A percentile compares a stretch with the other conserved stretches of the same genome.
Conservation (phyloP, 495 filamentous ascomycete genomes). For the Podospora fimiseda region DNA sequence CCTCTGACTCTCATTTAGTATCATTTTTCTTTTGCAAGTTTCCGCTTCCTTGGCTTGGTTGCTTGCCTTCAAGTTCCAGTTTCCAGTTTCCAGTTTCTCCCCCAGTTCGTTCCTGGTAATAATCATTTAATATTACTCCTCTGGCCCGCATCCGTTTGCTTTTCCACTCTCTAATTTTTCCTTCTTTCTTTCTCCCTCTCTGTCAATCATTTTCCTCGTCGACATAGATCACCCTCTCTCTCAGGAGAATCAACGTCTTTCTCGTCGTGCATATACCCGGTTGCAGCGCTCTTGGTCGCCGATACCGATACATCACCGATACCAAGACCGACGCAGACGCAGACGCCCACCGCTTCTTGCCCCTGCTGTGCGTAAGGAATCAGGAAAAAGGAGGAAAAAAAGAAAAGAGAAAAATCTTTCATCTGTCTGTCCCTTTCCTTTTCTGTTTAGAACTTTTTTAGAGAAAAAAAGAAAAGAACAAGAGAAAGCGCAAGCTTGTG, state of each 20-base stretch:
- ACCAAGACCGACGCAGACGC: background rate
- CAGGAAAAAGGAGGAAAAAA: background rate
- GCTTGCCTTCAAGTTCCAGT: background rate
- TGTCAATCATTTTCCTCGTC: background rate
- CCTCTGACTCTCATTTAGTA: conserved; percentile 5
- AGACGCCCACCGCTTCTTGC: background rate
- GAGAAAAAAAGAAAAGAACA: background rate
- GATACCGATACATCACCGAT: background rate
- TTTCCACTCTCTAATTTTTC: conserved; percentile 6
- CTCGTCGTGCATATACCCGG: conserved; percentile 3
- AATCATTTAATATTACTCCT: conserved; percentile 7
- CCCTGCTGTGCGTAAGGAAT: background rate
- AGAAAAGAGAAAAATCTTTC: background rate
- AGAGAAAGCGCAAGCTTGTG: background rate
- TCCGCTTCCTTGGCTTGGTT: background rate
- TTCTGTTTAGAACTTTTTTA: background rate
- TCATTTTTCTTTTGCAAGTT: conserved; percentile 3
- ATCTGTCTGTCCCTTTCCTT: background rate
- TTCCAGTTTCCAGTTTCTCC: no score
- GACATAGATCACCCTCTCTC: background rate
- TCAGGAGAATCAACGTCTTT: background rate
- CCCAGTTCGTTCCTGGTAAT: background rate
- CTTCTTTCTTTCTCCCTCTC: background rate
- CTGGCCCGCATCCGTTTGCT: conserved; percentile 4
- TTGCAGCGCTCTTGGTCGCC: conserved; percentile 1